phyloP scores from a whole-genome alignment of 768 basidiomycete genomes.

The Lactarius deliciosus region DNA sequence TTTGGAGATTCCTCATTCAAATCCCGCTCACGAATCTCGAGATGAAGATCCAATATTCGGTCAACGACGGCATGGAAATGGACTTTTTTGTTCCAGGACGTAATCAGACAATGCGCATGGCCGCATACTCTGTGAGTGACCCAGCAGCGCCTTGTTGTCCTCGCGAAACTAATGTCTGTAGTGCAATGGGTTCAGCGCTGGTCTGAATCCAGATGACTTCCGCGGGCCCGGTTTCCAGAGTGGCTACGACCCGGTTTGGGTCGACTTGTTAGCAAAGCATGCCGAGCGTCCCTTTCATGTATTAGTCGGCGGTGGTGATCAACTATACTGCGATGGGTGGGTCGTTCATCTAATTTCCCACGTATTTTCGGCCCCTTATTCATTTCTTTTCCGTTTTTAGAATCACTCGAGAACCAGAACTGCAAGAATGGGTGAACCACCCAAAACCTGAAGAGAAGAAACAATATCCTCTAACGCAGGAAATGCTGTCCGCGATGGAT shows the following conservation, averaged over 20 bases:
- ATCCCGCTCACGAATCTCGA: constrained; percentile 71
- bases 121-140: constrained; percentile 71
- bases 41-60: constrained; percentile 74
- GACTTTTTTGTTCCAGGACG: constrained; percentile 82
- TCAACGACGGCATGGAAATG: constrained; percentile 77
- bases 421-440: constrained; percentile 79
- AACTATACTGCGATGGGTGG: constrained; percentile 82
- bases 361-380: background rate
- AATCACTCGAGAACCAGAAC: constrained; percentile 81
- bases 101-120: constrained; percentile 87
- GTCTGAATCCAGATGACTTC: constrained; percentile 88
- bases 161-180: constrained; percentile 33
- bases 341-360: constrained; percentile 30
- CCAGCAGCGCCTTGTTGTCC: constrained; percentile 1
- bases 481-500: constrained; percentile 75
- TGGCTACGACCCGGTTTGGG: constrained; percentile 92
- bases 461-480: constrained; percentile 58
- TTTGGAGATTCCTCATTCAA: constrained; percentile 90
- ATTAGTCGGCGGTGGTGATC: constrained; percentile 93
- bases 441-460: constrained; percentile 60
- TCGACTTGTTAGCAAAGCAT: constrained; percentile 86
- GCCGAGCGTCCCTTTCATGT: constrained; percentile 78
- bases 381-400: constrained; percentile 37
- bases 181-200: constrained; percentile 89
- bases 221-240: constrained; percentile 73